Percentiles rank a stretch among this genome's conserved stretches.
phyloP scores from a whole-genome alignment of 768 basidiomycete genomes.

The Tricholoma saponaceum region DNA sequence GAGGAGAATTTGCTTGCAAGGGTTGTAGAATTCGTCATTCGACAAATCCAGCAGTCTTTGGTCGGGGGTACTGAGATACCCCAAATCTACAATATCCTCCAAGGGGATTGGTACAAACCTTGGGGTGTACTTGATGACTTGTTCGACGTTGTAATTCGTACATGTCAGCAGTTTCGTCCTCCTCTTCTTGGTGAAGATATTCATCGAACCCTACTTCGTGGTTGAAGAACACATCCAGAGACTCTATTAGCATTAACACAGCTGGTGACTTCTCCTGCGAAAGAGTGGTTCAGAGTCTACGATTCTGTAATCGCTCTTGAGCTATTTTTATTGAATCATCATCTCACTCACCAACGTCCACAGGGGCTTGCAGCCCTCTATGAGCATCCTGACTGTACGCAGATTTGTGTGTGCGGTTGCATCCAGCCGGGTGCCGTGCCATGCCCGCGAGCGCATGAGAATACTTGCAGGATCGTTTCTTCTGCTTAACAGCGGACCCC shows the following conservation, averaged over 20 bases:
- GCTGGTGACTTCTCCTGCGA: slow-evolving; percentile 30
- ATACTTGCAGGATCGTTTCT: slow-evolving; percentile 30
- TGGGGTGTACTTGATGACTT: slow-evolving; percentile 28
- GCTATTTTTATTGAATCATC: neutral
- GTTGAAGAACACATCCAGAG: slow-evolving; percentile 37
- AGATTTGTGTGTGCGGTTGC: slow-evolving; percentile 30
- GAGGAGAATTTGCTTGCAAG: slow-evolving; percentile 25
- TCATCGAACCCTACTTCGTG: slow-evolving; percentile 31
- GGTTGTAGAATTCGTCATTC: slow-evolving; percentile 34
- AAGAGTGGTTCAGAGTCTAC: slow-evolving; percentile 21
- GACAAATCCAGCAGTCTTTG: slow-evolving; percentile 31
- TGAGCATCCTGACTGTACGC: slow-evolving; percentile 26
- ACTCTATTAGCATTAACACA: slow-evolving; percentile 29
- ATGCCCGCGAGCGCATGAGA: slow-evolving; percentile 34
- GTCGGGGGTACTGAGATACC: slow-evolving; percentile 20
- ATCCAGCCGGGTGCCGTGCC: slow-evolving; percentile 27
- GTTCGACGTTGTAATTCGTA: slow-evolving; percentile 25
- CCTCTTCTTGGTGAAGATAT: slow-evolving; percentile 24
- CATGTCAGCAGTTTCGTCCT: slow-evolving; percentile 14
- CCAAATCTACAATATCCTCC: slow-evolving; percentile 21
- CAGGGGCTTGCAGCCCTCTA: slow-evolving; percentile 26
- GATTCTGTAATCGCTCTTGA: slow-evolving; percentile 17
- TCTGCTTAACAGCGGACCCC: slow-evolving; percentile 34
- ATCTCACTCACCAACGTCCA: slow-evolving; percentile 19
- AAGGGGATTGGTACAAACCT: slow-evolving; percentile 18